phyloP scores from a whole-genome alignment of 2,329 filamentous ascomycete species.

The Penicillium sp. region DNA sequence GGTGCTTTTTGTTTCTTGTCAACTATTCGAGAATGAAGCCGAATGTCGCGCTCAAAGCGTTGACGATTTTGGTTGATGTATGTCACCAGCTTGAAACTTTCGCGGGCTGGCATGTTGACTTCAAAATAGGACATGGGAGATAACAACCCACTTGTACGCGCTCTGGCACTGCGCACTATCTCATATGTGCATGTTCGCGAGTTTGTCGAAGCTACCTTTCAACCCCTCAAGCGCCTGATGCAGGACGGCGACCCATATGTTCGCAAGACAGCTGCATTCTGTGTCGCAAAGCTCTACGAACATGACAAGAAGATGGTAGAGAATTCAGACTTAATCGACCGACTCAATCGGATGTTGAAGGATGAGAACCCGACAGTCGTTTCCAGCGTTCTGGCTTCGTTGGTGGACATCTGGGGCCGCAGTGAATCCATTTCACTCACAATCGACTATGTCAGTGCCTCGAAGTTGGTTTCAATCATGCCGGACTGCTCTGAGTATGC shows the following conservation, averaged over 20 bases:
- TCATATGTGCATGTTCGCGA: slow-evolving; percentile 96
- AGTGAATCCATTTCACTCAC: slow-evolving; percentile 97
- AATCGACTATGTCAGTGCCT: slow-evolving; percentile 94
- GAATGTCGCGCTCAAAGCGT: slow-evolving; percentile 85
- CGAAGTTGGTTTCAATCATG: slow-evolving; percentile 94
- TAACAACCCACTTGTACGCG: slow-evolving; percentile 82
- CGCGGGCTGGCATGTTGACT: slow-evolving; percentile 7
- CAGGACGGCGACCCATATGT: slow-evolving; percentile 90
- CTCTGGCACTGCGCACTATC: slow-evolving; percentile 86
- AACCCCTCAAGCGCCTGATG: slow-evolving; percentile 74
- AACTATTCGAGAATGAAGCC: slow-evolving; percentile 95
- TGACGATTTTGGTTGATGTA: slow-evolving; percentile 78
- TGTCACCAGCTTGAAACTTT: slow-evolving; percentile 20
- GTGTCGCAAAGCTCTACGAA: slow-evolving; percentile 95
- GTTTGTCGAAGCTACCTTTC: slow-evolving; percentile 85
- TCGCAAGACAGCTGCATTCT: slow-evolving; percentile 92
- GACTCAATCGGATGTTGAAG: slow-evolving; percentile 78
- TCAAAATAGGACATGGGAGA: slow-evolving; percentile 77
- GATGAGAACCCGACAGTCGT: slow-evolving; percentile 98
- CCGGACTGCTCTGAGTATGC: slow-evolving; percentile 92
- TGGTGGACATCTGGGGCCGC: slow-evolving; percentile 98
- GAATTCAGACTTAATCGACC: slow-evolving; percentile 82
- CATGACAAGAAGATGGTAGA: slow-evolving; percentile 90
- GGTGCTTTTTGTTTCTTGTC: slow-evolving; percentile 95
- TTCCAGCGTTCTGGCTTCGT: slow-evolving; percentile 78